These are phyloP conservation scores for Ogataea chonburiensis DNA, from an alignment of 805 yeast species.

Conservation along the genomic window DNA sequence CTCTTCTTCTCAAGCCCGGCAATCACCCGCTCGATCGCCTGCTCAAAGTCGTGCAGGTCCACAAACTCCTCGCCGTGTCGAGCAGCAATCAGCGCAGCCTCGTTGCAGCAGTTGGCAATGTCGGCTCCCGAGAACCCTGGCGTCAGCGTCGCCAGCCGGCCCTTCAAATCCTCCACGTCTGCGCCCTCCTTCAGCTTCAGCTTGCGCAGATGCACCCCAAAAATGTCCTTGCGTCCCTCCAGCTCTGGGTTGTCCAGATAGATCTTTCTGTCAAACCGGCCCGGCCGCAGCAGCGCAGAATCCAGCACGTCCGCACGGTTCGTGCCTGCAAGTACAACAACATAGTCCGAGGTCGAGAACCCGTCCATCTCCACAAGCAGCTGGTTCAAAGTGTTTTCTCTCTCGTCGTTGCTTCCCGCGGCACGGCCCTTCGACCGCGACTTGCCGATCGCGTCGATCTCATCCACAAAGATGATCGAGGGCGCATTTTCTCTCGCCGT, in stretches of 20 bases:
- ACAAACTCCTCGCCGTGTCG: conserved; percentile 65
- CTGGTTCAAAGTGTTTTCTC: conserved; percentile 91
- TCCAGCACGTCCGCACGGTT: conserved; percentile 91
- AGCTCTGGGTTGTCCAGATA: conserved; percentile 84
- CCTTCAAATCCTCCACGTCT: conserved; percentile 62
- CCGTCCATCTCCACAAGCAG: conserved; percentile 96
- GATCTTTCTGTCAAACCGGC: conserved; percentile 90
- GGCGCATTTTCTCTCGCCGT: conserved; percentile 91
- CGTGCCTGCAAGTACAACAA: conserved; percentile 93
- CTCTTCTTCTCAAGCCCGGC: conserved; percentile 92
- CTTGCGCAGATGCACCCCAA: conserved; percentile 71
- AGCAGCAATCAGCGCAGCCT: conserved; percentile 92
- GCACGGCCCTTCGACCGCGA: conserved; percentile 69
- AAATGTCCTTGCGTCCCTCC: conserved; percentile 85
- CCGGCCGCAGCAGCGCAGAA: conserved; percentile 88
- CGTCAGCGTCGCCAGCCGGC: conserved; percentile 84
- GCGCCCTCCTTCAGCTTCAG: conserved; percentile 47
- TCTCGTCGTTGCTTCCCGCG: conserved; percentile 86
- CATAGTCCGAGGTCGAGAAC: conserved; percentile 81
- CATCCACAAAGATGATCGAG: conserved; percentile 87
- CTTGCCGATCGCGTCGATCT: conserved; percentile 94
- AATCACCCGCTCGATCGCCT: conserved; percentile 90
- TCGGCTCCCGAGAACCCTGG: conserved; percentile 98
- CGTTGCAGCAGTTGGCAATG: conserved; percentile 91
- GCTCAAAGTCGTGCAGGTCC: conserved; percentile 74